phyloP scores from a whole-genome alignment of 1,284 basidiomycete genomes.

The Phellopilus nigrolimitatus region DNA sequence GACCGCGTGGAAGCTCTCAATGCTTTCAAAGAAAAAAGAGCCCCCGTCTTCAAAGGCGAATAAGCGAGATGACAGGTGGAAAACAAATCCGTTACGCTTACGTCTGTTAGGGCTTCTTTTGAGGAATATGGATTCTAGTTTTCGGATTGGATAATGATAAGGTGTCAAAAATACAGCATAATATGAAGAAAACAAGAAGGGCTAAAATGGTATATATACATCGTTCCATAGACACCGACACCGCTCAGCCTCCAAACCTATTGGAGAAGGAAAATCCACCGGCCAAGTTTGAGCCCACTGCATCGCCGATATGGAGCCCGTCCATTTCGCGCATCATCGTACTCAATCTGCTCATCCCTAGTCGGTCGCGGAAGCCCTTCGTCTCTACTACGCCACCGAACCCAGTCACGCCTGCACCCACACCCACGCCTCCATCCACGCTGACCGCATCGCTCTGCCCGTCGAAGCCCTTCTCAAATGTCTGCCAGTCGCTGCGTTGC shows the following conservation, averaged over 20 bases:
- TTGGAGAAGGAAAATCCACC: conserved; percentile 45
- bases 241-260: conserved; percentile 24
- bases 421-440: conserved; percentile 38
- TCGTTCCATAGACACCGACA: neutral
- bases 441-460: conserved; percentile 48
- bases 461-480: conserved; percentile 73
- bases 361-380: conserved; percentile 60
- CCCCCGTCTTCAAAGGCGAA: conserved; percentile 80
- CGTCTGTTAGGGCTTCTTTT: no score
- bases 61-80: no score
- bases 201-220: conserved; percentile 10
- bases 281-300: conserved; percentile 45
- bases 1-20: conserved; percentile 84
- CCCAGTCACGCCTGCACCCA: conserved; percentile 30
- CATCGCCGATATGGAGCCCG: conserved; percentile 56
- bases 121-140: no score
- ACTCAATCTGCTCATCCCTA: conserved; percentile 63
- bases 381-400: conserved; percentile 31
- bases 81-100: no score
- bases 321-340: conserved; percentile 84
- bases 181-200: conserved; percentile 30
- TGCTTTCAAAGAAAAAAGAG: conserved; percentile 87
- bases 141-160: no score
- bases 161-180: conserved; percentile 25
- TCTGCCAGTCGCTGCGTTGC: conserved; percentile 85